A percentile compares a stretch with the other conserved stretches of the same genome.
Conservation (phyloP, 2,329 filamentous ascomycete genomes). For the Fusarium agapanthi region DNA sequence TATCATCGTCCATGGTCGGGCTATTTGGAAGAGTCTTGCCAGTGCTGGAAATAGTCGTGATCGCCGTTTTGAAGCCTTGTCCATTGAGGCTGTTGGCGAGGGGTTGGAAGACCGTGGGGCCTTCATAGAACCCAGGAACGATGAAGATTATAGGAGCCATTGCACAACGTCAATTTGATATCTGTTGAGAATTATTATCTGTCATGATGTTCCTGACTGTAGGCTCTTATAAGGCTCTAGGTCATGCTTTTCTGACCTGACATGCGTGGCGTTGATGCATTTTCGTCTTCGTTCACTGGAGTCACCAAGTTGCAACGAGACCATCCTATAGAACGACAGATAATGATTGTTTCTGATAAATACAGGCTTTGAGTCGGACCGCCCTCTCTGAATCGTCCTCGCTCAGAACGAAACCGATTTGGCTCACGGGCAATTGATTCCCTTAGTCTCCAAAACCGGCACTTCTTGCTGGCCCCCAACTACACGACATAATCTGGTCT, state of each 20-base stretch:
- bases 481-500: not conserved
- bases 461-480: not conserved
- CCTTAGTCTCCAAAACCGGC: not conserved
- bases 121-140: not conserved
- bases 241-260: not conserved
- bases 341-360: too few species aligned
- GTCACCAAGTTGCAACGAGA: too few species aligned
- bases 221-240: not conserved
- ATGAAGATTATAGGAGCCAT: not conserved
- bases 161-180: accelerated
- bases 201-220: not conserved
- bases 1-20: not conserved
- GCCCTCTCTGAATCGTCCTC: too few species aligned
- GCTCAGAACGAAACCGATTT: accelerated
- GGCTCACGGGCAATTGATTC: not conserved
- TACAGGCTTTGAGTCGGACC: too few species aligned
- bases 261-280: not conserved
- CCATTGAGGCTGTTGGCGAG: not conserved
- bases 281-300: not conserved
- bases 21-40: not conserved
- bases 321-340: too few species aligned
- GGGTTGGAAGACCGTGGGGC: not conserved
- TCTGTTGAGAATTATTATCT: accelerated
- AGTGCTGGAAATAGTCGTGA: not conserved
- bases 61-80: not conserved